Evolutionary conservation across 345 rosid genomes (phyloP).

Genomic region (Erucastrum elatum): DNA sequence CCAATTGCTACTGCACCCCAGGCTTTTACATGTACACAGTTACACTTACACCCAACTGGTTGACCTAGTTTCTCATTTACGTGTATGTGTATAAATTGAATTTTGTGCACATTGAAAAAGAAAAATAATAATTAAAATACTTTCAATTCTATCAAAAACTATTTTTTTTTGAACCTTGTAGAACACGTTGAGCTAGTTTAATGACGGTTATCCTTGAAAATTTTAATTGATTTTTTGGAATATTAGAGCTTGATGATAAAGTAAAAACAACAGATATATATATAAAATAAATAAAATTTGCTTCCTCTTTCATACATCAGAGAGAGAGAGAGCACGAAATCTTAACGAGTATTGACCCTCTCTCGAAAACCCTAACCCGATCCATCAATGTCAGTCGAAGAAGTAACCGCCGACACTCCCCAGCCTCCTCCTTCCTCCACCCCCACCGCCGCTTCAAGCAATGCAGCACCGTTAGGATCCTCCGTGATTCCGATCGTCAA

Average conservation of each 20-base stretch:
- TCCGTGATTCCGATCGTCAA: slow-evolving; percentile 94
- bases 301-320: not conserved
- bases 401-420: slow-evolving; percentile 13
- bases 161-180: not conserved
- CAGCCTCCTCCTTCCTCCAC: not conserved
- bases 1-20: too few relatives aligned
- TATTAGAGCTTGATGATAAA: not conserved
- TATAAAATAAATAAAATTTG: not conserved
- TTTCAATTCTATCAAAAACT: not conserved
- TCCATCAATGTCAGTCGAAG: slow-evolving; percentile 39
- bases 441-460: too few relatives aligned
- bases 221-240: not conserved
- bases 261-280: not conserved
- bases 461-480: slow-evolving; percentile 63
- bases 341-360: slow-evolving; percentile 25
- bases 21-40: not conserved
- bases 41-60: too few relatives aligned
- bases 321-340: slow-evolving; percentile 14
- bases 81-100: too few relatives aligned
- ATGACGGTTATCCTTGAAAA: not conserved
- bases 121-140: not conserved
- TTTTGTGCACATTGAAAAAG: too few relatives aligned
- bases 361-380: not conserved
- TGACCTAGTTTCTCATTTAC: too few relatives aligned
- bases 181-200: not conserved